These are phyloP conservation scores for Juncus inflexus DNA, from an alignment of 176 grass and related monocot species.

Conservation along the genomic window DNA sequence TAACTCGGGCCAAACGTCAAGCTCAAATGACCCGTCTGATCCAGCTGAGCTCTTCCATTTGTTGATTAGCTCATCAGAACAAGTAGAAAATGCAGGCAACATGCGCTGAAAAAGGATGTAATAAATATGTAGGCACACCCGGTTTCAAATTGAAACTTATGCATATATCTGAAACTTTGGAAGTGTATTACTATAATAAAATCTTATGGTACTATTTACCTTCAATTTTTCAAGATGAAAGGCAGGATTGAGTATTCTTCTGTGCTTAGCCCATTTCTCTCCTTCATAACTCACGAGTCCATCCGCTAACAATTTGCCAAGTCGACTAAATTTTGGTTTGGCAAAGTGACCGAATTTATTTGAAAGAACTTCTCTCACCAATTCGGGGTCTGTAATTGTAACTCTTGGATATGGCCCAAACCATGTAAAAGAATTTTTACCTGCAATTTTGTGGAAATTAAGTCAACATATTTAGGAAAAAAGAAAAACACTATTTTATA, in stretches of 20 bases:
- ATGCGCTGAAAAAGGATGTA: slow-evolving; percentile 43
- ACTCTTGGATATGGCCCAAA: slow-evolving; percentile 47
- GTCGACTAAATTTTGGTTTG: slow-evolving; percentile 25
- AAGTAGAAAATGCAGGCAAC: slow-evolving; percentile 55
- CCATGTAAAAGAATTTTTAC: slow-evolving; percentile 58
- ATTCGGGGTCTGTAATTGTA: slow-evolving; percentile 40
- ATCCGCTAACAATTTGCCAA: slow-evolving; percentile 23
- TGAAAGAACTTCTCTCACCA: slow-evolving; percentile 52
- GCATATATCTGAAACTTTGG: no score
- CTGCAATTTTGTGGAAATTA: slow-evolving; percentile 25
- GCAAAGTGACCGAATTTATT: slow-evolving; percentile 67
- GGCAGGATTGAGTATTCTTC: slow-evolving; percentile 67
- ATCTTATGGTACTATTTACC: slow-evolving; percentile 18
- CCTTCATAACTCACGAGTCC: slow-evolving; percentile 49
- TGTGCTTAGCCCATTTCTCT: slow-evolving; percentile 74
- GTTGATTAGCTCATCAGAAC: slow-evolving; percentile 43
- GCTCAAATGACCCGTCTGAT: slow-evolving; percentile 31
- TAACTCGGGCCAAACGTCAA: slow-evolving; percentile 48
- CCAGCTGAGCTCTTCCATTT: slow-evolving; percentile 42
- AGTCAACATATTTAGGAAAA: no score
- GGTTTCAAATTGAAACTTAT: no score
- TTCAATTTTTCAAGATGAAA: slow-evolving; percentile 79
- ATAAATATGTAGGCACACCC: no score
- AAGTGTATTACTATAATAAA: no score
- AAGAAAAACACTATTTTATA: no score